Percentiles rank a stretch among this genome's conserved stretches.
These are phyloP conservation scores for Amniculicola lignicola DNA, from an alignment of 495 filamentous ascomycete genomes.

Conservation along the genomic window DNA sequence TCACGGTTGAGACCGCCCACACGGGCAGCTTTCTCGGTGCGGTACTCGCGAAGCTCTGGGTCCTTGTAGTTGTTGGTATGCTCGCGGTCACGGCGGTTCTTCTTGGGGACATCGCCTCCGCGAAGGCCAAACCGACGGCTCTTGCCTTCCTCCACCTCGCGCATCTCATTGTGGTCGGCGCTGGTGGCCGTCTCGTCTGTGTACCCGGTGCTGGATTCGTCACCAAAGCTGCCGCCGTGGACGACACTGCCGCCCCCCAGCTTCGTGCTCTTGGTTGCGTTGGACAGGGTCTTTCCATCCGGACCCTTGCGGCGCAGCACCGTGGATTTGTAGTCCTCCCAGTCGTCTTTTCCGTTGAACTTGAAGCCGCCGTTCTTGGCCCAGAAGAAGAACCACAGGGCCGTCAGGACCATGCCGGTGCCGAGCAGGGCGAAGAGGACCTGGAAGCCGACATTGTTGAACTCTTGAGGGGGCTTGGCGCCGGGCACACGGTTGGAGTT, in stretches of 20 bases:
- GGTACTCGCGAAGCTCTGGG: slow-evolving; percentile 73
- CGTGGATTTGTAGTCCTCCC: slow-evolving; percentile 97
- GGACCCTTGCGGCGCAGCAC: slow-evolving; percentile 90
- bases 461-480: slow-evolving; percentile 58
- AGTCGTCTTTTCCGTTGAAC: slow-evolving; percentile 78
- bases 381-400: slow-evolving; percentile 98
- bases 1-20: slow-evolving; percentile 83
- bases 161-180: slow-evolving; percentile 28
- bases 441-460: slow-evolving; percentile 82
- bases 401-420: slow-evolving; percentile 67
- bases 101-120: slow-evolving; percentile 22
- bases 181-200: slow-evolving; percentile 47
- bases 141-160: slow-evolving; percentile 25
- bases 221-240: slow-evolving; percentile 35
- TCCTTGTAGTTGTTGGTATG: slow-evolving; percentile 47
- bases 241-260: slow-evolving; percentile 77
- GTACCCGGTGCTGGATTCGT: slow-evolving; percentile 37
- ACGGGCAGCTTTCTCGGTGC: slow-evolving; percentile 75
- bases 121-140: slow-evolving; percentile 22
- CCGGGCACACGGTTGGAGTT: slow-evolving; percentile 49
- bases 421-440: slow-evolving; percentile 83
- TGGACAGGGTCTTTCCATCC: slow-evolving; percentile 75
- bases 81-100: slow-evolving; percentile 12
- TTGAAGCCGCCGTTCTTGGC: slow-evolving; percentile 92
- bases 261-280: slow-evolving; percentile 75